These are phyloP conservation scores for Cryptococcus sp. DNA, from an alignment of 1,284 basidiomycete species.

Conservation along the genomic window DNA sequence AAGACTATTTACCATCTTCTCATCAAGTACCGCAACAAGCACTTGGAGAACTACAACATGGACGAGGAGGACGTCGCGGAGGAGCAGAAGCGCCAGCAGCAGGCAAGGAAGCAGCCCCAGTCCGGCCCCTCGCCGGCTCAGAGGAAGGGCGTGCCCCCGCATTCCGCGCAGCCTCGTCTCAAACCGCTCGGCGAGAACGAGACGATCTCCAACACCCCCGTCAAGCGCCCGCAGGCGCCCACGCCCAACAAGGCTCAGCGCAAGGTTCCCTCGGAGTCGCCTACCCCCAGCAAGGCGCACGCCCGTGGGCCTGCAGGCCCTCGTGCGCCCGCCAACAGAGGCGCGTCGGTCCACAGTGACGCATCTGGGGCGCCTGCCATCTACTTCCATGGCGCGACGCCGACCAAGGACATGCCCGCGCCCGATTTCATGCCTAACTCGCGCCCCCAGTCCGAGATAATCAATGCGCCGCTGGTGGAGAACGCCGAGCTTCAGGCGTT, in stretches of 20 bases:
- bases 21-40: slow-evolving; percentile 68
- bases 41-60: slow-evolving; percentile 63
- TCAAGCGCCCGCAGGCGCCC: slow-evolving; percentile 42
- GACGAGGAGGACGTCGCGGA: slow-evolving; percentile 52
- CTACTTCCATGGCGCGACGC: slow-evolving; percentile 52
- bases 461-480: slow-evolving; percentile 51
- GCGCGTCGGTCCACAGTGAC: slow-evolving; percentile 11
- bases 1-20: slow-evolving; percentile 88
- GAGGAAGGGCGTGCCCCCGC: slow-evolving; percentile 25
- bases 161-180: slow-evolving; percentile 15
- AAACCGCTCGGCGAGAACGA: slow-evolving; percentile 43
- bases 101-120: slow-evolving; percentile 18
- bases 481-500: slow-evolving; percentile 56
- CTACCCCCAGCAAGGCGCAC: slow-evolving; percentile 17
- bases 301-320: slow-evolving; percentile 31
- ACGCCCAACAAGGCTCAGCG: slow-evolving; percentile 48
- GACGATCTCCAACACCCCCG: slow-evolving; percentile 34
- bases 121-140: slow-evolving; percentile 28
- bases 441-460: slow-evolving; percentile 31
- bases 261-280: slow-evolving; percentile 15
- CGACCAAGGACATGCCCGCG: slow-evolving; percentile 39
- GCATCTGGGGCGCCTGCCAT: slow-evolving; percentile 45
- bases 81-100: slow-evolving; percentile 26
- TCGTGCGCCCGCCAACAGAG: slow-evolving; percentile 30
- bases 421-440: slow-evolving; percentile 22